Evolutionary conservation across 1,284 basidiomycete genomes (phyloP).

Genomic region (Malassezia caprae): DNA sequence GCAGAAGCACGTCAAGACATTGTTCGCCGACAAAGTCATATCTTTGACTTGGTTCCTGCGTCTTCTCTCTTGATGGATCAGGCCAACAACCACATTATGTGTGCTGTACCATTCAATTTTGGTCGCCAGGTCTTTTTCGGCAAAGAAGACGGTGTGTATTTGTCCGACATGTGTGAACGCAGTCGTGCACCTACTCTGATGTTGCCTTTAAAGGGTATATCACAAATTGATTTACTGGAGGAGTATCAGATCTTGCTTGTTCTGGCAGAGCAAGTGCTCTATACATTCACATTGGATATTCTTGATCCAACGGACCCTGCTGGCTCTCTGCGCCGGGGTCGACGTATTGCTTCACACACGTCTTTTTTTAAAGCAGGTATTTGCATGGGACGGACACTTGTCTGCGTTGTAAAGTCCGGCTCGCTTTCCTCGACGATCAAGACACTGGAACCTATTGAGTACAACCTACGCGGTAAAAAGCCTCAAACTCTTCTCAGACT

Average conservation of each 20-base stretch:
- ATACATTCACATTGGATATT: slow-evolving; percentile 89
- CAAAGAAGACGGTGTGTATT: slow-evolving; percentile 90
- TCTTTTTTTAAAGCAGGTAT: slow-evolving; percentile 95
- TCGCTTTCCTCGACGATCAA: slow-evolving; percentile 95
- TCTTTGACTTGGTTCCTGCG: slow-evolving; percentile 76
- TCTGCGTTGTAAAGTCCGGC: slow-evolving; percentile 93
- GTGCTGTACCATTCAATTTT: slow-evolving; percentile 80
- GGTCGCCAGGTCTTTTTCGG: slow-evolving; percentile 87
- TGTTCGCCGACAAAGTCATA: slow-evolving; percentile 70
- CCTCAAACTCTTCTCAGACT: slow-evolving; percentile 76
- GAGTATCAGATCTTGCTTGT: slow-evolving; percentile 93
- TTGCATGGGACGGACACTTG: slow-evolving; percentile 83
- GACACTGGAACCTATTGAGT: slow-evolving; percentile 89
- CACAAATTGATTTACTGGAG: slow-evolving; percentile 91
- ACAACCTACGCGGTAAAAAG: slow-evolving; percentile 66
- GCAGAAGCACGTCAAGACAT: slow-evolving; percentile 80
- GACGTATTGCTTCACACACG: slow-evolving; percentile 89
- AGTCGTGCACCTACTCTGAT: slow-evolving; percentile 72
- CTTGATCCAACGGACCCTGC: slow-evolving; percentile 81
- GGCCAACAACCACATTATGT: slow-evolving; percentile 68
- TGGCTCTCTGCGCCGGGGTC: slow-evolving; percentile 81
- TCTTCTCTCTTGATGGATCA: slow-evolving; percentile 80
- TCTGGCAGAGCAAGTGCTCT: slow-evolving; percentile 75
- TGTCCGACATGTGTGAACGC: slow-evolving; percentile 69
- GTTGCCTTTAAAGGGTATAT: slow-evolving; percentile 74